Evolutionary conservation across 1,284 basidiomycete genomes (phyloP), one percentile per base, ranked within the genome.

Genomic region (Moesziomyces aphidis): DNA sequence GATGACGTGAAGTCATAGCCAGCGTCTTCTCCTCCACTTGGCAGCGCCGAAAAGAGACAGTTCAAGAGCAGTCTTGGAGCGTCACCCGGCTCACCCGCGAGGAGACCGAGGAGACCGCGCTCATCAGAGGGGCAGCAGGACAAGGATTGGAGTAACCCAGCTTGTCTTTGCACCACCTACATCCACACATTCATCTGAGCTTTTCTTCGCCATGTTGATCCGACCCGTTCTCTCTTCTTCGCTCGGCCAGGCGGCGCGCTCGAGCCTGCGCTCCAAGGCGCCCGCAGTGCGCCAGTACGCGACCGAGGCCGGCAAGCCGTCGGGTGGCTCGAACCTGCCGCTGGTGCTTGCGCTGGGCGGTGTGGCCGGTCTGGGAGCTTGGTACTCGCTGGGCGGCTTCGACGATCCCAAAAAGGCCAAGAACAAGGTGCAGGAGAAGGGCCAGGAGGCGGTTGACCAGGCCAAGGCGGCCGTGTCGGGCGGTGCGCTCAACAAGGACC

Each of bases 401-500:
- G 70, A 75, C 26, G 76, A 79, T 55, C 63, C 76, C 42, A 76
- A 73, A 42, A 67, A 75, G 57, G 68, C 62, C 10, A 55, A 65
- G 23, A 70, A 67, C 50, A 76, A 78, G 73, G 49, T 79, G 24
- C 62, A 70, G 60, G 73, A 71, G 48, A 63, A 67, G 57, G 63
- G 55, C 46, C 62, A 78, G 58, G 62, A 60, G 26, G 56, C 62
- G n/a, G 70, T 44, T 22, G 61, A 73, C 46, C 42, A 71, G 61
- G 76, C 67, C 45, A 61, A 67, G 47, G 59, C 55, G 7, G 65
- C 50, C 17, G 61, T 50, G 19, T 43, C 58, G 26, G 61, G 61
- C 19, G 65, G 52, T 48, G 82, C 81, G 19, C 71, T 84, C 31
- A 72, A 75, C 61, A 81, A 91, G 24, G 86, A 92, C 67, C 89